phyloP scores from a whole-genome alignment of 345 rosid species.

The Dovyalis caffra region DNA sequence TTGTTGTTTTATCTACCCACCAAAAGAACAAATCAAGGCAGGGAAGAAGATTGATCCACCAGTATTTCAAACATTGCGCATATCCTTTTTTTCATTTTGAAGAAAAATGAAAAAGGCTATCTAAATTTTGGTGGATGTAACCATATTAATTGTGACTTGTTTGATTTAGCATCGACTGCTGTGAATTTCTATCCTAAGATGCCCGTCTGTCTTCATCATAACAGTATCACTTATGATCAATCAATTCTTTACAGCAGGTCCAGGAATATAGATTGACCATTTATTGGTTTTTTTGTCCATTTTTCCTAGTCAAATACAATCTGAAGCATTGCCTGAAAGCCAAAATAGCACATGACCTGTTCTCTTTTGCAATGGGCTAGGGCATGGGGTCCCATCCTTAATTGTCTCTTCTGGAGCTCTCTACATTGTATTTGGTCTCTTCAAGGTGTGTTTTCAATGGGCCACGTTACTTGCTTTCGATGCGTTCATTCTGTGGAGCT shows the following conservation, averaged over 20 bases:
- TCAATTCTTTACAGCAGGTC: not conserved
- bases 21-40: not conserved
- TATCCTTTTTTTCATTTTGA: too few species aligned
- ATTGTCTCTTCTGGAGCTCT: constrained; percentile 6
- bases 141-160: not conserved
- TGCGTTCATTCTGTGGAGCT: not conserved
- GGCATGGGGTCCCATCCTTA: constrained; percentile 31
- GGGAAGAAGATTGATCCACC: not conserved
- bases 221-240: not conserved
- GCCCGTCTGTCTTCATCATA: not conserved
- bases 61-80: not conserved
- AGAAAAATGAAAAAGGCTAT: too few species aligned
- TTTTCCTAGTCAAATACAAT: constrained; percentile 9
- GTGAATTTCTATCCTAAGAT: not conserved
- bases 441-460: not conserved
- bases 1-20: not conserved
- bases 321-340: not conserved
- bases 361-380: constrained; percentile 9
- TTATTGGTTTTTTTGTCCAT: not conserved
- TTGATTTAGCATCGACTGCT: not conserved
- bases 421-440: constrained; percentile 32
- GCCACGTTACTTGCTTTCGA: not conserved
- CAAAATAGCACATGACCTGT: constrained; percentile 35
- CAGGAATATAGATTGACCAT: not conserved
- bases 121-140: too few species aligned